A percentile compares a stretch with the other conserved stretches of the same genome.
phyloP scores from a whole-genome alignment of 129 eudicot species.

The Scalesia atractyloides region DNA sequence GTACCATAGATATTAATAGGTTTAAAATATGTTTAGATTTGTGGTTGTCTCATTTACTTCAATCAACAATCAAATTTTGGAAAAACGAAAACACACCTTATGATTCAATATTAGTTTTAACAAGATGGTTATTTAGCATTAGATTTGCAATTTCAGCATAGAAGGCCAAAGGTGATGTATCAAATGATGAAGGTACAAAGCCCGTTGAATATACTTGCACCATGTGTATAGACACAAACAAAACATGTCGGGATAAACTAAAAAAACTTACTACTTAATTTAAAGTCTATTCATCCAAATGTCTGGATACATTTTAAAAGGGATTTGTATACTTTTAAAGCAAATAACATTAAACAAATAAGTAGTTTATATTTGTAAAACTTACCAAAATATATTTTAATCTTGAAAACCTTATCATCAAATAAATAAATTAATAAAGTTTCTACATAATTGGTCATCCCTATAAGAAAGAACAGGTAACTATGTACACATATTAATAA shows the following conservation, averaged over 20 bases:
- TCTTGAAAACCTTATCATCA: no score
- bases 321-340: not conserved
- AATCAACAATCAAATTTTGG: not conserved
- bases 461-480: no score
- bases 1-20: no score
- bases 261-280: not conserved
- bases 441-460: no score
- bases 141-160: slow-evolving; percentile 19
- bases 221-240: not conserved
- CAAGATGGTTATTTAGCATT: not conserved
- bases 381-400: no score
- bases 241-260: slow-evolving; percentile 5
- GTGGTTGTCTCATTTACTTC: not conserved
- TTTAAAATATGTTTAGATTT: not conserved
- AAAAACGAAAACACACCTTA: not conserved
- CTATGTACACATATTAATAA: no score
- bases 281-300: slow-evolving; percentile 8
- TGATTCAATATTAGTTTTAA: not conserved
- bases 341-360: not conserved
- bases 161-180: slow-evolving; percentile 31
- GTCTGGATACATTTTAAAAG: not conserved
- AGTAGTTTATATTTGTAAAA: not conserved
- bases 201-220: slow-evolving; percentile 26
- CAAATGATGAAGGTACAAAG: slow-evolving; percentile 27
- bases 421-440: not conserved